Conservation (phyloP, 1,284 basidiomycete species). For the Ustilago shanxiensis region DNA sequence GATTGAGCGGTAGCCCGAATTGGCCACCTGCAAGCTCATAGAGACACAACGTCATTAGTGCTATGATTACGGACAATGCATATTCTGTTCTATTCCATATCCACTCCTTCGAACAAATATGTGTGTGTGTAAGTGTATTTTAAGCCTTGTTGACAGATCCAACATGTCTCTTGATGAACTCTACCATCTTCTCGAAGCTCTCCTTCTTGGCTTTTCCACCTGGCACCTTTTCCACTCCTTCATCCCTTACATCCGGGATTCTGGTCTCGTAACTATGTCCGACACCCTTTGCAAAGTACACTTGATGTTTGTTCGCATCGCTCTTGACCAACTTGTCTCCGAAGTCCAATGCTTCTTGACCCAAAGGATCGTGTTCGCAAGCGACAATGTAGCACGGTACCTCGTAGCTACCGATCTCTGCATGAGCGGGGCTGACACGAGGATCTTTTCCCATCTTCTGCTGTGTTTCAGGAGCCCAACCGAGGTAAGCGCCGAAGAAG, state of each 20-base stretch:
- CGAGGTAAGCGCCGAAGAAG: conserved; percentile 41
- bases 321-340: conserved; percentile 9
- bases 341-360: conserved; percentile 26
- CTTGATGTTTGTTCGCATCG: conserved; percentile 16
- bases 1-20: conserved; percentile 35
- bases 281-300: conserved; percentile 38
- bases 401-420: conserved; percentile 16
- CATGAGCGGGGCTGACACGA: conserved; percentile 26
- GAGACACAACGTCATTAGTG: background rate
- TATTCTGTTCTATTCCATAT: background rate
- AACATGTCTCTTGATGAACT: conserved; percentile 29
- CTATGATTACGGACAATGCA: background rate
- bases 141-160: conserved; percentile 7
- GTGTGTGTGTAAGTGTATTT: background rate
- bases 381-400: conserved; percentile 42
- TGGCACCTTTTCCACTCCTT: conserved; percentile 7
- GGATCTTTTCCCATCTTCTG: conserved; percentile 25
- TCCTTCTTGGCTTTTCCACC: conserved; percentile 38
- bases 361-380: conserved; percentile 48
- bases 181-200: conserved; percentile 26
- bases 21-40: conserved; percentile 34
- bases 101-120: background rate
- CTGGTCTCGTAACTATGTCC: conserved; percentile 44
- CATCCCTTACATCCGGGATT: conserved; percentile 29
- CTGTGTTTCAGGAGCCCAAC: conserved; percentile 15